Percentiles rank a stretch among this genome's conserved stretches.
phyloP scores from a whole-genome alignment of 352 stramenopile genomes.

The Aphanomyces cochlioides region DNA sequence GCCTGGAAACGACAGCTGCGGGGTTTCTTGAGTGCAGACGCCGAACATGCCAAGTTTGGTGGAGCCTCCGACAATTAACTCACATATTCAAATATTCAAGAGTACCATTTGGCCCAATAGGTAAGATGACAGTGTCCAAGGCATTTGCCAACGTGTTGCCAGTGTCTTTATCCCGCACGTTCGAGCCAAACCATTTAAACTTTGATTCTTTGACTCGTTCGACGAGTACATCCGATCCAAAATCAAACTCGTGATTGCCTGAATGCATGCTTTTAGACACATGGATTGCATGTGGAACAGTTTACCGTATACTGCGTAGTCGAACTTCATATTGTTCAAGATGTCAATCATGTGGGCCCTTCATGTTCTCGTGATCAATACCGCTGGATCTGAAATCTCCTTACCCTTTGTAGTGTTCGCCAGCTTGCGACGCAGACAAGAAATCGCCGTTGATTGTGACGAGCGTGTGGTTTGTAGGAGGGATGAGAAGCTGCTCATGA shows the following conservation, averaged over 20 bases:
- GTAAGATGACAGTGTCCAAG: conserved; percentile 15
- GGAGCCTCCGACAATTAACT: not conserved
- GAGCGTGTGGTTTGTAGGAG: conserved; percentile 49
- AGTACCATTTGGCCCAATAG: not conserved
- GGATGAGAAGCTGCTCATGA: conserved; percentile 41
- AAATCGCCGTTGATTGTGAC: conserved; percentile 79
- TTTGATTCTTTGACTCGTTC: conserved; percentile 52
- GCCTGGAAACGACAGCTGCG: conserved; percentile 38
- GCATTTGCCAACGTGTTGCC: not conserved
- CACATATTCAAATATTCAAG: not conserved
- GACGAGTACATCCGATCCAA: conserved; percentile 49
- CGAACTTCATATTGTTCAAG: conserved; percentile 65
- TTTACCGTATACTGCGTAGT: conserved; percentile 51
- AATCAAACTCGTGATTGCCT: conserved; percentile 82
- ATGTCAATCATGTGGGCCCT: conserved; percentile 76
- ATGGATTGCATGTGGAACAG: no score
- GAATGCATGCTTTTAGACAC: conserved; percentile 17
- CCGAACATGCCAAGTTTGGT: conserved; percentile 67
- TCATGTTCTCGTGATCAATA: not conserved
- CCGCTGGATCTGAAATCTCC: not conserved
- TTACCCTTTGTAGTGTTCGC: conserved; percentile 59
- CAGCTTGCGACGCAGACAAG: conserved; percentile 62
- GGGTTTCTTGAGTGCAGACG: conserved; percentile 63
- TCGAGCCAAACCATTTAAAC: conserved; percentile 74
- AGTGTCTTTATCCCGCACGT: conserved; percentile 44